A percentile compares a stretch with the other conserved stretches of the same genome.
These are phyloP conservation scores for Guyanaporus albipodus DNA, from an alignment of 768 basidiomycete species.

Conservation along the genomic window DNA sequence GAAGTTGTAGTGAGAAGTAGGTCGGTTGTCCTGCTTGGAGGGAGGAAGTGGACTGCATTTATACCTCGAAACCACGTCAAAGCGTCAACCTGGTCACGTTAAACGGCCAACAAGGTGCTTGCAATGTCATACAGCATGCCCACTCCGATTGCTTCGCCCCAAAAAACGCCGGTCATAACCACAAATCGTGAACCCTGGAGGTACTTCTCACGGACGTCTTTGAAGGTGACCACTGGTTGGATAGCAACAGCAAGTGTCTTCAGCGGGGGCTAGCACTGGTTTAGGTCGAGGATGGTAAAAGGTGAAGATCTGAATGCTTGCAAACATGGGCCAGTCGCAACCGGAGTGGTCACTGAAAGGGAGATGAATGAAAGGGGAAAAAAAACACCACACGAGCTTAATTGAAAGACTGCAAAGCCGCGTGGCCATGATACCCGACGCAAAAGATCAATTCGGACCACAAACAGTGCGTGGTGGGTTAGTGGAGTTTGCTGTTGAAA, in stretches of 20 bases:
- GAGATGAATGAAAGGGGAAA: slow-evolving; percentile 2
- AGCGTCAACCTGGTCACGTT: slow-evolving; percentile 6
- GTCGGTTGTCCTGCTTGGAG: neutral
- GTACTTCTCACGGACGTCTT: neutral
- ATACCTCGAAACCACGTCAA: slow-evolving; percentile 19
- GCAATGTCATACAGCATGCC: neutral
- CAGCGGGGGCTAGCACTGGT: neutral
- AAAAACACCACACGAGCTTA: neutral
- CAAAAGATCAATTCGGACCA: too few relatives aligned
- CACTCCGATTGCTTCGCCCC: neutral
- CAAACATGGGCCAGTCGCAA: neutral
- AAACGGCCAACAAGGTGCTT: slow-evolving; percentile 1
- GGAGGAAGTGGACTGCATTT: slow-evolving; percentile 11
- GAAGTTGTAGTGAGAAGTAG: neutral
- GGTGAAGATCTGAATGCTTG: neutral
- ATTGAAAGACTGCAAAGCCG: slow-evolving; percentile 2
- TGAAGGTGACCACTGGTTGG: neutral
- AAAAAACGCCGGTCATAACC: slow-evolving; percentile 7
- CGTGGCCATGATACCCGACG: neutral
- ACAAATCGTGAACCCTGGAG: slow-evolving; percentile 2
- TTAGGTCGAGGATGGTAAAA: neutral
- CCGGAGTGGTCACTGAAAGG: slow-evolving; percentile 5
- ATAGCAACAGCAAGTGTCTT: slow-evolving; percentile 5
- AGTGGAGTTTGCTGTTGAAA: too few relatives aligned
- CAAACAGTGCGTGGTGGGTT: too few relatives aligned